Evolutionary conservation across 2,329 filamentous ascomycete species (phyloP).

Genomic region (Coccinonectria pachysandricola): DNA sequence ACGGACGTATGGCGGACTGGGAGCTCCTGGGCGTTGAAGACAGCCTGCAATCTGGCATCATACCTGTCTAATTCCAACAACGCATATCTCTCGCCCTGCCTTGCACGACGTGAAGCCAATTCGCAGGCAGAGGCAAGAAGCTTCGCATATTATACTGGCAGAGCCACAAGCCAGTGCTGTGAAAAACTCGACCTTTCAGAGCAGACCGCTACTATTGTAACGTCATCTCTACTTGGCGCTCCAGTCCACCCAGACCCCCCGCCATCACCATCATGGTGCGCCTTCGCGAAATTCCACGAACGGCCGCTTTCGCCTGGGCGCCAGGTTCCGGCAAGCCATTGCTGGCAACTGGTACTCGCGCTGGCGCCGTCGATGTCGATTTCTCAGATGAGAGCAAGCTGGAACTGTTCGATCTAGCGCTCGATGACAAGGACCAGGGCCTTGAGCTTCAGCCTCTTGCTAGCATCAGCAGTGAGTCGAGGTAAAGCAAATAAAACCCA

Average conservation of each 20-base stretch:
- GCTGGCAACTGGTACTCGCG: constrained; percentile 85
- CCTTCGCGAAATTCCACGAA: constrained; percentile 91
- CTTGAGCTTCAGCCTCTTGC: constrained; percentile 78
- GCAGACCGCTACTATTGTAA: constrained; percentile 8
- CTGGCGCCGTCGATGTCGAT: constrained; percentile 90
- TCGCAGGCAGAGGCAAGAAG: constrained; percentile 22
- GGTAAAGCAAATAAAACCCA: too few relatives aligned
- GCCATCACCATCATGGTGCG: constrained; percentile 64
- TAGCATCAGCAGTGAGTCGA: constrained; percentile 79
- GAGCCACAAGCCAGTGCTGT: constrained; percentile 13
- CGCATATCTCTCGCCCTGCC: constrained; percentile 15
- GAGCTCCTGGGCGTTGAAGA: constrained; percentile 22
- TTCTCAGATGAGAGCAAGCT: constrained; percentile 96
- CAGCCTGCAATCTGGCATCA: constrained; percentile 37
- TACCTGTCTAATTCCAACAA: constrained; percentile 22
- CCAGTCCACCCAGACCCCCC: constrained; percentile 18
- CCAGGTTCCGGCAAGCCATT: constrained; percentile 68
- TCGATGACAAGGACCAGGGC: constrained; percentile 65
- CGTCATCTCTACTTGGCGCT: constrained; percentile 12
- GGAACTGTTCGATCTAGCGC: constrained; percentile 87
- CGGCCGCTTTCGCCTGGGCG: constrained; percentile 95
- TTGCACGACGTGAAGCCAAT: constrained; percentile 16
- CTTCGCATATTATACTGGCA: too few relatives aligned
- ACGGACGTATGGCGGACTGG: constrained; percentile 16
- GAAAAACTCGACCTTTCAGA: constrained; percentile 9